phyloP scores from a whole-genome alignment of 202 grass and related monocot species.

The Schoenoplectus tabernaemontani region DNA sequence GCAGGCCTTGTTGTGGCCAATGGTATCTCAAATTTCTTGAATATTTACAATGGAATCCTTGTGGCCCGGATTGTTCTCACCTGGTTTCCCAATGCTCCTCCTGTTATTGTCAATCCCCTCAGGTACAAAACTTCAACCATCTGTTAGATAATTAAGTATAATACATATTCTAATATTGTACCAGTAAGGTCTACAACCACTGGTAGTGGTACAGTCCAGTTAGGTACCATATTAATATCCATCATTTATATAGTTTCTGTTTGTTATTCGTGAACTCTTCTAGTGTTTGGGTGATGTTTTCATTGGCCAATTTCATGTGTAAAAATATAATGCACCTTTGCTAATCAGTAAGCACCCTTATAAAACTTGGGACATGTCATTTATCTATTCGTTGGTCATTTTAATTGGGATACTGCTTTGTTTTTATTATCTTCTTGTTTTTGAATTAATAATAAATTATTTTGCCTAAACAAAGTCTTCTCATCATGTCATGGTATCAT shows the following conservation, averaged over 20 bases:
- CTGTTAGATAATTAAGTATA: not conserved
- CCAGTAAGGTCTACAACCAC: not conserved
- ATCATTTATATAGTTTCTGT: not conserved
- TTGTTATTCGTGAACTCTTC: not conserved
- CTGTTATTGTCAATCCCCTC: slow-evolving; percentile 76
- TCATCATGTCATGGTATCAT: not conserved
- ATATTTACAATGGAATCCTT: slow-evolving; percentile 84
- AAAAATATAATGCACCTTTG: not conserved
- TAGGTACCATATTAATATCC: not conserved
- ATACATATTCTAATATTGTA: not conserved
- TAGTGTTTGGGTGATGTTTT: not conserved
- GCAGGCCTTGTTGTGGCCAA: slow-evolving; percentile 74
- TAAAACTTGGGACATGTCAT: not conserved
- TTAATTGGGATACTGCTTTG: too few relatives aligned
- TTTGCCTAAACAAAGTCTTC: not conserved
- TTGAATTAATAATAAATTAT: not conserved
- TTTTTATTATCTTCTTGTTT: not conserved
- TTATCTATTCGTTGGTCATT: too few relatives aligned
- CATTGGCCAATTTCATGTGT: not conserved
- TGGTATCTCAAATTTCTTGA: slow-evolving; percentile 90
- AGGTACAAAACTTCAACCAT: slow-evolving; percentile 41
- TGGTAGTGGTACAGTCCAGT: not conserved
- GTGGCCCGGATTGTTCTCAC: slow-evolving; percentile 83
- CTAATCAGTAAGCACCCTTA: not conserved
- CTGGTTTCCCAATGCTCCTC: slow-evolving; percentile 94